Percentiles rank a stretch among this genome's conserved stretches.
phyloP scores from a whole-genome alignment of 768 basidiomycete genomes.

The Gloeostereum incarnatum region DNA sequence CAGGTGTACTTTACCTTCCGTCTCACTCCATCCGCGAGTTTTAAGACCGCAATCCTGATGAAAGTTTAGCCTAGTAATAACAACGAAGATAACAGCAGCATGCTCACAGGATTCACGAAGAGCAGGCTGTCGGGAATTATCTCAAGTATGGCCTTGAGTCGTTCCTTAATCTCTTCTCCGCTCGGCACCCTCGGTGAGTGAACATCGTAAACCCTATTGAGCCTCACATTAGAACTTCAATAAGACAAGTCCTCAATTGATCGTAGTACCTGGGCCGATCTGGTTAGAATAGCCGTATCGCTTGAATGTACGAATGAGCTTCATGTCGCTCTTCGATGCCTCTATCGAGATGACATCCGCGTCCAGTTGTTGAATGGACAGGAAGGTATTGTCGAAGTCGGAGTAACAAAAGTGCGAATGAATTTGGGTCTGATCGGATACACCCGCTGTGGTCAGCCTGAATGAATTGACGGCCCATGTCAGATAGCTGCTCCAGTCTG shows the following conservation, averaged over 20 bases:
- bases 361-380: conserved; percentile 91
- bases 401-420: conserved; percentile 99
- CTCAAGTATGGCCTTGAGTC: conserved; percentile 74
- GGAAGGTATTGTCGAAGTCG: conserved; percentile 98
- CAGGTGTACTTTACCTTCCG: conserved; percentile 47
- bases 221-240: too few species aligned
- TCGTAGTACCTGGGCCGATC: conserved; percentile 97
- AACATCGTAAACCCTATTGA: conserved; percentile 99
- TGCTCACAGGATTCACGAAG: conserved; percentile 79
- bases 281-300: conserved; percentile 92
- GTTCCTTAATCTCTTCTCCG: conserved; percentile 89
- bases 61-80: conserved; percentile 5
- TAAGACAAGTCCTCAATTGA: too few species aligned
- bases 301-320: conserved; percentile 93
- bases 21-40: conserved; percentile 98
- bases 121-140: conserved; percentile 76
- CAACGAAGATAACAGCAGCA: not conserved
- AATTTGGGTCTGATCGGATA: conserved; percentile 87
- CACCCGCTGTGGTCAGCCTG: conserved; percentile 95
- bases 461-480: conserved; percentile 99
- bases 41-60: conserved; percentile 89
- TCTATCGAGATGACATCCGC: conserved; percentile 99
- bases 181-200: conserved; percentile 98
- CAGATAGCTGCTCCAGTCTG: conserved; percentile 95
- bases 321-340: conserved; percentile 98